Conservation (phyloP, 441 rosid genomes). For the Corymbia calophylla region DNA sequence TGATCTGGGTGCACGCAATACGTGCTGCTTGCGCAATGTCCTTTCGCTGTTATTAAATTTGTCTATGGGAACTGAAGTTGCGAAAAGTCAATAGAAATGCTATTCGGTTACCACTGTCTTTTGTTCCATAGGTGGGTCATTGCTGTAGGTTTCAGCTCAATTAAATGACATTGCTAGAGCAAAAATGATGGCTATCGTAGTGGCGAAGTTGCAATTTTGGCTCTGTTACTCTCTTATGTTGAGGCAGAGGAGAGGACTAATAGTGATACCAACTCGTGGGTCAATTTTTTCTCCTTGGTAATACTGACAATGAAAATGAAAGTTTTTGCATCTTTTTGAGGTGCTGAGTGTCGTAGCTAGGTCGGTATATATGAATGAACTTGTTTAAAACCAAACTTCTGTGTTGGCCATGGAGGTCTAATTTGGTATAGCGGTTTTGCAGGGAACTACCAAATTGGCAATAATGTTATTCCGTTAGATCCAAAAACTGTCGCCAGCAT, state of each 20-base stretch:
- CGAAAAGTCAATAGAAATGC: not conserved
- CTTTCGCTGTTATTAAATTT: not conserved
- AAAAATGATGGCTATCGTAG: not conserved
- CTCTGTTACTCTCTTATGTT: not conserved
- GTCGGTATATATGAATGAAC: not conserved
- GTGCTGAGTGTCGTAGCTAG: not conserved
- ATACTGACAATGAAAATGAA: not conserved
- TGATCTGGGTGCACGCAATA: not conserved
- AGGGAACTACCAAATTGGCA: constrained; percentile 73
- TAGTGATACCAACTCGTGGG: not conserved
- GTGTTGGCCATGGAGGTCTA: not conserved
- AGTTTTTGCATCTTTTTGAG: not conserved
- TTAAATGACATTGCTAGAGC: not conserved
- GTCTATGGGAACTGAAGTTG: not conserved
- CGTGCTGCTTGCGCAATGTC: not conserved
- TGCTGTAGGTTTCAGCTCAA: not conserved
- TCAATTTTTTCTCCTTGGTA: not conserved
- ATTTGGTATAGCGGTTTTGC: not conserved
- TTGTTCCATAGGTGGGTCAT: not conserved
- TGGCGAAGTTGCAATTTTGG: not conserved
- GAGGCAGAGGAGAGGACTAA: not conserved
- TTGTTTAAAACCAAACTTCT: not conserved
- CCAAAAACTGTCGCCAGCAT: constrained; percentile 47
- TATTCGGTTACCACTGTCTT: not conserved
- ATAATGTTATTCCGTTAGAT: constrained; percentile 47